A percentile compares a stretch with the other conserved stretches of the same genome.
Conservation (phyloP, 2,329 filamentous ascomycete genomes). For the Coniochaeta hoffmannii region DNA sequence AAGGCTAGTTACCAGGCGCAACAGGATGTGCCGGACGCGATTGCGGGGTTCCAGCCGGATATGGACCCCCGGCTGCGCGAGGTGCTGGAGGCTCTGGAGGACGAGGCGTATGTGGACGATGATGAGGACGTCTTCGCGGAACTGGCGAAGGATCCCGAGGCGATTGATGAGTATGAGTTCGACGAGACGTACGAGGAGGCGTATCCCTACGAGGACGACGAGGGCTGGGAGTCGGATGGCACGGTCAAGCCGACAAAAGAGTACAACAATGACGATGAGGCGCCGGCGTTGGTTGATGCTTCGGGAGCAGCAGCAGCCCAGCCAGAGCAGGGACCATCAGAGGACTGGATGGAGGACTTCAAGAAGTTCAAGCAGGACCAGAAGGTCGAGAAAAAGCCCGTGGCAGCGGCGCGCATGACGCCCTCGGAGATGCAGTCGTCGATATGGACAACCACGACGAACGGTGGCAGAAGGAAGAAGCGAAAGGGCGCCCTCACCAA, state of each 20-base stretch:
- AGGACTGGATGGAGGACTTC: conserved; percentile 88
- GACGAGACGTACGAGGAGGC: conserved; percentile 52
- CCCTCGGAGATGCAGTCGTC: conserved; percentile 63
- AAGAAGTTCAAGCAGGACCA: conserved; percentile 87
- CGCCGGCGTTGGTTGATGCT: conserved; percentile 39
- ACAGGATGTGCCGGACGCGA: conserved; percentile 84
- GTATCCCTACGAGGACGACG: conserved; percentile 57
- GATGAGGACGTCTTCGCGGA: conserved; percentile 76
- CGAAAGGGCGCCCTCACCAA: conserved; percentile 89
- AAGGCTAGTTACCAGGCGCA: conserved; percentile 82
- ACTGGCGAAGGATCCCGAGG: conserved; percentile 36
- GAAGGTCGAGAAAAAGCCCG: conserved; percentile 35
- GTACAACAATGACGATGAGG: conserved; percentile 35
- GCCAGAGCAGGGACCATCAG: conserved; percentile 56
- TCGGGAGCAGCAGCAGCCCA: conserved; percentile 24
- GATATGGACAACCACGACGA: conserved; percentile 67
- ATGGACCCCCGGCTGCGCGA: conserved; percentile 94
- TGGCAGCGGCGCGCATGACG: conserved; percentile 26
- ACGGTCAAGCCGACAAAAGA: conserved; percentile 71
- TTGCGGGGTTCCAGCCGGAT: conserved; percentile 91
- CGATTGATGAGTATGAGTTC: conserved; percentile 64
- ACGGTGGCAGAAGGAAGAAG: conserved; percentile 82
- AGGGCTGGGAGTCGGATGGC: conserved; percentile 91
- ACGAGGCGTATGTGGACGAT: conserved; percentile 86
- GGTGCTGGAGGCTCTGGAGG: conserved; percentile 86